Base-by-base conservation (phyloP, 176 grass and related monocot species). In the Oryza glaberrima region DNA sequence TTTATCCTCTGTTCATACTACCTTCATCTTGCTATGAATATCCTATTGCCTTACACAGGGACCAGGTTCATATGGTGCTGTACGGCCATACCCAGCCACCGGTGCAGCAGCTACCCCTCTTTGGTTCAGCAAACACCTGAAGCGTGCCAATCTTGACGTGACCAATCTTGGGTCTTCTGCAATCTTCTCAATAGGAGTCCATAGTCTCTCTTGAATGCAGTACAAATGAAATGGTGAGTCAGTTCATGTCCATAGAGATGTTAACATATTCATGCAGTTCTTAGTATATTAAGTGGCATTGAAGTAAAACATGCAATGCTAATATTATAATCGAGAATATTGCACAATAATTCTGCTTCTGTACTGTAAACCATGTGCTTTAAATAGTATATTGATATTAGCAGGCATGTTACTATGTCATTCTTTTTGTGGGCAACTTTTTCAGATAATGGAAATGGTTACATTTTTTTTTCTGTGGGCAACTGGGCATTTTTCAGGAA, bases 111-210 rank as follows among this genome's bases (percentile, higher is more conserved):
- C 90, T 92, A 98, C 60, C 15, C 96, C 93, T 91, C 96, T 94
- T 83, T 94, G 93, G 85, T 95, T 95, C 54, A 98, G 77, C 85
- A 95, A 90, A 77, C 96, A 98, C 87, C 96, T 92, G 91, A 98
- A 98, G 77, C 91, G 85, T 61, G 93, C 89, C 70, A 95, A 86
- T 86, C 93, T 93, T 86, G 73, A 68, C 66, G 84, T 90, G 14
- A 88, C 91, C 76, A 86, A 88, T 67, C 61, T 86, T 78, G 96
- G 81, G 15, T 92, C 79, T 69, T 85, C 86, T 75, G 91, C 77
- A 36, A 94, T 85, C 83, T 92, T 93, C 45, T 92, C 85, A 78
- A 73, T 67, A 35, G 83, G 89, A 84, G 87, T 92, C 96, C 91
- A 98, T 36, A 98, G 22, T 74, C 96, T 84, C 84, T 98, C 96